Evolutionary conservation across 768 basidiomycete species (phyloP).

Genomic region (Antrodiella citrinella): DNA sequence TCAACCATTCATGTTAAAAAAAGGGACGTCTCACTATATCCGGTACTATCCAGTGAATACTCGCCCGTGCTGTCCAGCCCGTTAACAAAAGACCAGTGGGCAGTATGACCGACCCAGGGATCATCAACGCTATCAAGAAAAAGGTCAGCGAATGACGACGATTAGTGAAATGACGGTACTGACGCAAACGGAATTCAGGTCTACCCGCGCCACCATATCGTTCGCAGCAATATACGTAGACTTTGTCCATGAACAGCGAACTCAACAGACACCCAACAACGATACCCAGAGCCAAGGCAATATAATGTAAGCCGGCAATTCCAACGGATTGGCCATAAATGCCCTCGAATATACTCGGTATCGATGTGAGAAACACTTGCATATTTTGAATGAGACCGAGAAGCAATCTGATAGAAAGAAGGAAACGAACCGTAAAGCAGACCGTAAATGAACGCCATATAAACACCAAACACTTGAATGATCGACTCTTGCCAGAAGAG

Average conservation of each 20-base stretch:
- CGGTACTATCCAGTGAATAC: slow-evolving; percentile 59
- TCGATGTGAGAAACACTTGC: slow-evolving; percentile 51
- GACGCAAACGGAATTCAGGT: slow-evolving; percentile 41
- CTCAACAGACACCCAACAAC: slow-evolving; percentile 36
- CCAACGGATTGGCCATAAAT: slow-evolving; percentile 43
- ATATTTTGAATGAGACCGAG: not conserved
- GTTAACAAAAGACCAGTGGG: slow-evolving; percentile 60
- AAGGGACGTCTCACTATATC: slow-evolving; percentile 58
- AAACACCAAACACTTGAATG: slow-evolving; percentile 52
- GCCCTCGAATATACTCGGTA: slow-evolving; percentile 44
- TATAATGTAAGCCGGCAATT: slow-evolving; percentile 53
- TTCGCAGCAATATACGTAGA: slow-evolving; percentile 39
- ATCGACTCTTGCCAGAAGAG: slow-evolving; percentile 54
- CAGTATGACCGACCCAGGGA: slow-evolving; percentile 45
- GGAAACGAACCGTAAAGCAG: slow-evolving; percentile 36
- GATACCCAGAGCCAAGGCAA: slow-evolving; percentile 56
- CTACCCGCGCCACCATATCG: slow-evolving; percentile 39
- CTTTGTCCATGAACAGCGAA: slow-evolving; percentile 41
- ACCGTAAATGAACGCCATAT: slow-evolving; percentile 65
- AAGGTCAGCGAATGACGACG: not conserved
- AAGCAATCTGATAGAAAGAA: not conserved
- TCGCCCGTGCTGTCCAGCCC: slow-evolving; percentile 56
- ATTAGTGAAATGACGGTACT: slow-evolving; percentile 5
- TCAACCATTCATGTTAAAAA: slow-evolving; percentile 10
- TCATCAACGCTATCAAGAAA: slow-evolving; percentile 37